Evolutionary conservation across 106 monocot species (phyloP).

Genomic region (Gastrodia elata): DNA sequence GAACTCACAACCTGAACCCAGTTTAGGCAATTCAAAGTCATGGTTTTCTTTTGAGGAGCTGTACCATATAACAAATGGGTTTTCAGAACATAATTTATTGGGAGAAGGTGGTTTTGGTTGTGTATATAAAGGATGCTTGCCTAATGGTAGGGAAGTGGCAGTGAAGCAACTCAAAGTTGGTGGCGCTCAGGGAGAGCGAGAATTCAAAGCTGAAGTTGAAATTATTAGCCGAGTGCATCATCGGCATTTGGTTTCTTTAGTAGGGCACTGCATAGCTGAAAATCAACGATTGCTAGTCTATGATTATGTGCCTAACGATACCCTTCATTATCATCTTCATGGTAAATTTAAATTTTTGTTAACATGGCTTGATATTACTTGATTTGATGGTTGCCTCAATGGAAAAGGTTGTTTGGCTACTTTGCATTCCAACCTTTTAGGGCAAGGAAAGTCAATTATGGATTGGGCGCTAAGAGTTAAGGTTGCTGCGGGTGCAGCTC

Average conservation of each 20-base stretch:
- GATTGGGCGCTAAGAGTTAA: conserved; percentile 69
- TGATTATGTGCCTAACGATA: conserved; percentile 81
- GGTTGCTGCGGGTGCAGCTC: conserved; percentile 82
- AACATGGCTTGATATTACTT: neutral
- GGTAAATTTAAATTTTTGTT: conserved; percentile 26
- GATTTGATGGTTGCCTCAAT: neutral
- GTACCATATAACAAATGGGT: conserved; percentile 50
- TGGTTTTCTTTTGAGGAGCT: conserved; percentile 74
- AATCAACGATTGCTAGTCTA: conserved; percentile 79
- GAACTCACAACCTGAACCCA: conserved; percentile 29
- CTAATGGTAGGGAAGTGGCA: conserved; percentile 81
- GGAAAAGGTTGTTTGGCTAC: neutral
- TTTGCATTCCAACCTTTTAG: conserved; percentile 25
- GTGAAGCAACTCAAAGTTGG: conserved; percentile 84
- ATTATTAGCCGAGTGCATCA: conserved; percentile 85
- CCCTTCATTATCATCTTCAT: conserved; percentile 79
- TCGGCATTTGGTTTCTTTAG: conserved; percentile 83
- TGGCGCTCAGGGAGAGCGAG: conserved; percentile 69
- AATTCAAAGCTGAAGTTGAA: conserved; percentile 85
- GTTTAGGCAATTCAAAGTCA: conserved; percentile 47
- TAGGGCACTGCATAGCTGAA: conserved; percentile 75
- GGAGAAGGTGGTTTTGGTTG: conserved; percentile 94
- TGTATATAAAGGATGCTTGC: conserved; percentile 71
- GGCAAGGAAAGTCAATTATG: conserved; percentile 41
- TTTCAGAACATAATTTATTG: conserved; percentile 54